A percentile compares a stretch with the other conserved stretches of the same genome.
Evolutionary conservation across 805 yeast genomes (phyloP).

Genomic region (Candida stauntonica): DNA sequence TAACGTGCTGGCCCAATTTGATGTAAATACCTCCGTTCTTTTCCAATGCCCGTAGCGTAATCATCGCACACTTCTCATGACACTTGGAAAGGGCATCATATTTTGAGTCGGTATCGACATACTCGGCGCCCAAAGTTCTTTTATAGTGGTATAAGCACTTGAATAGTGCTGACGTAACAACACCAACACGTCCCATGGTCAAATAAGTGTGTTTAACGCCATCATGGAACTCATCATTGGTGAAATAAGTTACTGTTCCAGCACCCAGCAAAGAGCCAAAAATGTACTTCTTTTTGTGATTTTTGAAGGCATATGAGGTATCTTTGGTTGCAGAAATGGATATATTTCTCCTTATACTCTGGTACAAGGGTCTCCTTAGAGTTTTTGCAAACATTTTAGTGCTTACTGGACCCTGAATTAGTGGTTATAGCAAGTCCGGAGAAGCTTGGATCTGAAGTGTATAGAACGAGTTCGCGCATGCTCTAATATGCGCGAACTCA

Average conservation of each 20-base stretch:
- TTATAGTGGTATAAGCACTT: conserved; percentile 73
- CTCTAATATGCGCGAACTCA: too few relatives aligned
- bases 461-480: too few relatives aligned
- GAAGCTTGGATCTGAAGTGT: too few relatives aligned
- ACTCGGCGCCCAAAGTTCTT: conserved; percentile 44
- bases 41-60: conserved; percentile 76
- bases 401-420: too few relatives aligned
- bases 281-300: conserved; percentile 11
- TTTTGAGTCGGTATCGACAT: conserved; percentile 42
- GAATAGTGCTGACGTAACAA: conserved; percentile 60
- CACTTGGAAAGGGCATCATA: conserved; percentile 53
- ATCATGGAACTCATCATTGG: conserved; percentile 16
- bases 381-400: too few relatives aligned
- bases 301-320: conserved; percentile 2
- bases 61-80: conserved; percentile 70
- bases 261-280: conserved; percentile 6
- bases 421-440: too few relatives aligned
- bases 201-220: conserved; percentile 12
- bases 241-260: conserved; percentile 7
- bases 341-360: too few relatives aligned
- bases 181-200: conserved; percentile 14
- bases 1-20: conserved; percentile 90
- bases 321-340: background rate
- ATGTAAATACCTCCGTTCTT: conserved; percentile 89
- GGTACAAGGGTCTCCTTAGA: too few relatives aligned